Evolutionary conservation across 345 rosid species (phyloP).

Genomic region (Eucalyptus marginata): DNA sequence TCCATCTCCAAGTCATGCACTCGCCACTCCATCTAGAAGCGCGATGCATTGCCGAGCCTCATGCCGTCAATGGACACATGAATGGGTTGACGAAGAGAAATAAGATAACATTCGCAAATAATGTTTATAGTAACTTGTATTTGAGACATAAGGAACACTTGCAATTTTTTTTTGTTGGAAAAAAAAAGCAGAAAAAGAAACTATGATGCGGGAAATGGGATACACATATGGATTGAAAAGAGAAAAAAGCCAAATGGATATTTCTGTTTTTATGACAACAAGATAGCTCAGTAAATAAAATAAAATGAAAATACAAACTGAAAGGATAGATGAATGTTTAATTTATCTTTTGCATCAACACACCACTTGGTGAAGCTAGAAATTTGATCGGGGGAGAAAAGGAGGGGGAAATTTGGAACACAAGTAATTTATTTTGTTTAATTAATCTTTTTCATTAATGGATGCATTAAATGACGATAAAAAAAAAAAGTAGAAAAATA

Average conservation of each 20-base stretch:
- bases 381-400: neutral
- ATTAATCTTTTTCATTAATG: neutral
- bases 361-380: neutral
- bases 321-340: neutral
- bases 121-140: neutral
- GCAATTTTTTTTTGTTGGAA: neutral
- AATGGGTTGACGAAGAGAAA: neutral
- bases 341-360: fast-evolving
- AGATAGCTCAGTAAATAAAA: neutral
- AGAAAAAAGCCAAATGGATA: neutral
- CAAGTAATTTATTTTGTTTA: neutral
- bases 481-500: neutral
- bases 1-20: neutral
- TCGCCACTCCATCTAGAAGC: neutral
- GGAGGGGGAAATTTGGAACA: neutral
- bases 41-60: neutral
- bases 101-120: neutral
- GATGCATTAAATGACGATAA: neutral
- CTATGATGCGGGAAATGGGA: neutral
- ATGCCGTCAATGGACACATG: neutral
- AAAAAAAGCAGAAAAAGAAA: neutral
- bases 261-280: neutral
- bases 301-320: neutral
- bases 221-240: neutral
- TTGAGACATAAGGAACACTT: neutral